Evolutionary conservation across 345 rosid genomes (phyloP).

Genomic region (Firmiana major): DNA sequence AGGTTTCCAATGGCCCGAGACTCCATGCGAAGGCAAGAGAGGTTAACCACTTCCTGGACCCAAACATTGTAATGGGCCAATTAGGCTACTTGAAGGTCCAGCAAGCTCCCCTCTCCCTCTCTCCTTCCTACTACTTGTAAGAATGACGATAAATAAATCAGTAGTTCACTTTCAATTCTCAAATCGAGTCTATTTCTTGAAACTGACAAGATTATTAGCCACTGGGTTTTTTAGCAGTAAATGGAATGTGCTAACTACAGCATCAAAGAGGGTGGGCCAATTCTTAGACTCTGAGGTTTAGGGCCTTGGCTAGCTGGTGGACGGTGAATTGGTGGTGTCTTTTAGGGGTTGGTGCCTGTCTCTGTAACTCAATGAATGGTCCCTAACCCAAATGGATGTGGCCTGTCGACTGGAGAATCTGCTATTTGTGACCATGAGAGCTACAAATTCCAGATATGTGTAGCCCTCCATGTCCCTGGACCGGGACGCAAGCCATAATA

Average conservation of each 20-base stretch:
- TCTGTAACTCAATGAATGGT: not conserved
- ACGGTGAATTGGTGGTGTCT: no score
- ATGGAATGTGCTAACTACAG: not conserved
- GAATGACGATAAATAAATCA: not conserved
- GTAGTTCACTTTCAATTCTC: not conserved
- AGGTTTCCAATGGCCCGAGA: not conserved
- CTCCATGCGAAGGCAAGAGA: not conserved
- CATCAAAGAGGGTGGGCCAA: not conserved
- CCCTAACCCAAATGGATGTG: not conserved
- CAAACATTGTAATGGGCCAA: not conserved
- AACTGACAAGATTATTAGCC: not conserved
- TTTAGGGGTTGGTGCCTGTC: not conserved
- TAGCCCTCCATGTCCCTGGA: not conserved
- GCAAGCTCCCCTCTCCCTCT: not conserved
- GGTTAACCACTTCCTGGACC: not conserved
- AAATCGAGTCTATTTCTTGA: not conserved
- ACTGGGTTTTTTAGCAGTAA: not conserved
- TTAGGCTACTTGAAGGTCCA: not conserved
- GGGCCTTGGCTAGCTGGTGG: no score
- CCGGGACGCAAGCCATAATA: not conserved
- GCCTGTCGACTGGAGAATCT: not conserved
- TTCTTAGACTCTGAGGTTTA: not conserved
- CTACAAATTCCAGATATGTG: not conserved
- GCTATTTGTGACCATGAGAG: not conserved
- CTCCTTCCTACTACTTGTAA: no score